Conservation (phyloP, 1,139 yeast genomes). For the Debaryomyces subglobosus region DNA sequence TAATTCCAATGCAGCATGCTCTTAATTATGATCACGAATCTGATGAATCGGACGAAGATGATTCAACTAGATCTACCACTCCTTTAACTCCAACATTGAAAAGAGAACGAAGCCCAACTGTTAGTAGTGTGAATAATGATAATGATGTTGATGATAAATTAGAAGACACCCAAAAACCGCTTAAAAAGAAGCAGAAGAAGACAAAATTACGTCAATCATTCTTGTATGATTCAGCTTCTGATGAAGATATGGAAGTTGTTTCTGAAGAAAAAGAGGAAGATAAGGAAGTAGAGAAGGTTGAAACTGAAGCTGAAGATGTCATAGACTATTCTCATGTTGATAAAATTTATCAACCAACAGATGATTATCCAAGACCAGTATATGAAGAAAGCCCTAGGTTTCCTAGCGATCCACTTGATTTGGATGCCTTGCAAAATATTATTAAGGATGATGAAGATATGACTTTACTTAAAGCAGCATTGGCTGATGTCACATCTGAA, state of each 20-base stretch:
- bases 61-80: slow-evolving; percentile 45
- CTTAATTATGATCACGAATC: slow-evolving; percentile 56
- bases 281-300: slow-evolving; percentile 11
- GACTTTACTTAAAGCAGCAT: slow-evolving; percentile 48
- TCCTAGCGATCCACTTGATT: slow-evolving; percentile 36
- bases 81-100: slow-evolving; percentile 34
- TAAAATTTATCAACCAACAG: slow-evolving; percentile 48
- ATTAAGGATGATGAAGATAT: slow-evolving; percentile 80
- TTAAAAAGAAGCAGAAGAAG: slow-evolving; percentile 25
- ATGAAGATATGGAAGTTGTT: slow-evolving; percentile 30
- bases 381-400: slow-evolving; percentile 44
- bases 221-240: slow-evolving; percentile 35
- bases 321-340: slow-evolving; percentile 34
- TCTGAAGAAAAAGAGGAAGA: slow-evolving; percentile 8
- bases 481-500: slow-evolving; percentile 30
- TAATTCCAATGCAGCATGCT: slow-evolving; percentile 74
- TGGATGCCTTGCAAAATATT: slow-evolving; percentile 54
- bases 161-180: slow-evolving; percentile 13
- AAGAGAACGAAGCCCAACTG: slow-evolving; percentile 29
- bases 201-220: slow-evolving; percentile 24
- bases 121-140: slow-evolving; percentile 37
- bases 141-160: slow-evolving; percentile 29
- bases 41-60: slow-evolving; percentile 50
- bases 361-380: slow-evolving; percentile 51
- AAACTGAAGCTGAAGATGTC: slow-evolving; percentile 16